These are phyloP conservation scores for Bruguiera hainesii DNA, from an alignment of 441 rosid species.

Conservation along the genomic window DNA sequence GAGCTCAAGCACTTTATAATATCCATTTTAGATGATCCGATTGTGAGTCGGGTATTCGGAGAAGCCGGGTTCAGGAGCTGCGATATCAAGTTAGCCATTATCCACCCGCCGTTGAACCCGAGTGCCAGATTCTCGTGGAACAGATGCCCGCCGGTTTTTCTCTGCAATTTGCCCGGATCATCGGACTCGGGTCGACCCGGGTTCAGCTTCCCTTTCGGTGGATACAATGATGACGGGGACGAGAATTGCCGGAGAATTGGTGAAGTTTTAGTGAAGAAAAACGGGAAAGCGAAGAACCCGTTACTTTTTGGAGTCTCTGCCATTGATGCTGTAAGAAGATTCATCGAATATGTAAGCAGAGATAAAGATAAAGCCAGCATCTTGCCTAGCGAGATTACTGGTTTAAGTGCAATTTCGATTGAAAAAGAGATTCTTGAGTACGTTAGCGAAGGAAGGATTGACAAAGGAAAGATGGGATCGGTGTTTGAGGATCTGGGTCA, in stretches of 20 bases:
- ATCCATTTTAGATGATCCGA: conserved; percentile 88
- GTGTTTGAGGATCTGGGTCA: conserved; percentile 43
- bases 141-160: conserved; percentile 53
- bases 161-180: conserved; percentile 48
- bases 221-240: conserved; percentile 36
- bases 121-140: conserved; percentile 35
- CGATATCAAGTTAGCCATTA: conserved; percentile 66
- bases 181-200: conserved; percentile 25
- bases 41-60: conserved; percentile 70
- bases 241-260: conserved; percentile 57
- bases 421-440: conserved; percentile 41
- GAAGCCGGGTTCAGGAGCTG: conserved; percentile 82
- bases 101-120: conserved; percentile 56
- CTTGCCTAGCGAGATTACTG: conserved; percentile 39
- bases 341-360: conserved; percentile 38
- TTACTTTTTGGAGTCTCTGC: conserved; percentile 61
- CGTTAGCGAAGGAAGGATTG: conserved; percentile 27
- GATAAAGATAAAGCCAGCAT: conserved; percentile 32
- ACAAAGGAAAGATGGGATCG: conserved; percentile 20
- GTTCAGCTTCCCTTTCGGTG: conserved; percentile 34
- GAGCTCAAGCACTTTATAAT: conserved; percentile 67
- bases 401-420: conserved; percentile 41
- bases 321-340: conserved; percentile 44
- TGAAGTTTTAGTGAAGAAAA: conserved; percentile 42
- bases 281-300: conserved; percentile 47